Evolutionary conservation across 1,284 basidiomycete species (phyloP).

Genomic region (Malassezia furfur): DNA sequence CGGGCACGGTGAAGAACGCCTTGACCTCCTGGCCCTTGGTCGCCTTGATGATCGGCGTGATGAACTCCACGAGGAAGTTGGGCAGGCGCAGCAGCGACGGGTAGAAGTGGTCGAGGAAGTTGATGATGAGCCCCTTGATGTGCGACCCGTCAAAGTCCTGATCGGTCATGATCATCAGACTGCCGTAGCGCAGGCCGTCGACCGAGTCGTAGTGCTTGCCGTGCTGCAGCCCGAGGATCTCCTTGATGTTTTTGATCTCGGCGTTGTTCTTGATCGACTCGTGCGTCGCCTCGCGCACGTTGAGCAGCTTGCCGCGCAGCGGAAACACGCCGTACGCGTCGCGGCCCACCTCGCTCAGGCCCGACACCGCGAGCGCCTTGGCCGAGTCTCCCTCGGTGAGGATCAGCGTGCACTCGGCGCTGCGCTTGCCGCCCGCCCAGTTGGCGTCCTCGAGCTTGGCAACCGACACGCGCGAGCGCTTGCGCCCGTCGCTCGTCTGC

Average conservation of each 20-base stretch:
- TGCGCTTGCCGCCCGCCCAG: slow-evolving; percentile 76
- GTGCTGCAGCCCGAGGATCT: slow-evolving; percentile 92
- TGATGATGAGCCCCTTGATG: slow-evolving; percentile 97
- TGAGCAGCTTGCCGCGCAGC: slow-evolving; percentile 88
- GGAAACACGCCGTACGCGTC: slow-evolving; percentile 98
- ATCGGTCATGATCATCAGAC: slow-evolving; percentile 99
- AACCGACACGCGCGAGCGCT: slow-evolving; percentile 66
- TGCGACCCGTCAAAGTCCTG: slow-evolving; percentile 99
- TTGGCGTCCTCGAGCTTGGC: slow-evolving; percentile 94
- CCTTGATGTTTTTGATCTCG: slow-evolving; percentile 94
- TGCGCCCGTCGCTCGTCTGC: slow-evolving; percentile 92
- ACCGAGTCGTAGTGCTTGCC: slow-evolving; percentile 73
- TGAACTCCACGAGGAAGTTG: slow-evolving; percentile 92
- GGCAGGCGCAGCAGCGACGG: slow-evolving; percentile 86
- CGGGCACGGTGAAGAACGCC: slow-evolving; percentile 94
- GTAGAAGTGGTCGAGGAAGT: slow-evolving; percentile 94
- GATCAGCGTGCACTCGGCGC: slow-evolving; percentile 81
- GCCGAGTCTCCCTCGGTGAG: slow-evolving; percentile 99
- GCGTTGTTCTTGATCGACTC: slow-evolving; percentile 97
- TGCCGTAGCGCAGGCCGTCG: slow-evolving; percentile 76
- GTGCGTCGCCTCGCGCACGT: slow-evolving; percentile 91
- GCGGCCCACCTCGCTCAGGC: slow-evolving; percentile 85
- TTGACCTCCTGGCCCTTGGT: slow-evolving; percentile 70
- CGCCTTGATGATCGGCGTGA: slow-evolving; percentile 86
- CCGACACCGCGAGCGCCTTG: slow-evolving; percentile 89